These are phyloP conservation scores for Sideroxylon spinosum DNA, from an alignment of 179 eudicot species.

Conservation along the genomic window DNA sequence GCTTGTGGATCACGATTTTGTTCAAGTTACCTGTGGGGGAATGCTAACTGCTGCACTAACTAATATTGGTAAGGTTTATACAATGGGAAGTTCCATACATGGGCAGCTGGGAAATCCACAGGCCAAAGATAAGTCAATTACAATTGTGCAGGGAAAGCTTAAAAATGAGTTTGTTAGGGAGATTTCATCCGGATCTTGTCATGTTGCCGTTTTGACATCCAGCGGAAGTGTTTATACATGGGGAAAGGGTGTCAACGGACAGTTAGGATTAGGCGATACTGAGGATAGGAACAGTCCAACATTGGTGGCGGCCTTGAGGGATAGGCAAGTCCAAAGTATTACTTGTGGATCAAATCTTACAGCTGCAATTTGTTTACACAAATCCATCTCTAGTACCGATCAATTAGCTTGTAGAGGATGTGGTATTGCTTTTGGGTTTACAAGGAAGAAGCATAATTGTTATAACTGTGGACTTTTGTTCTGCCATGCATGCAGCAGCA, in stretches of 20 bases:
- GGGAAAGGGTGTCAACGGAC: conserved; percentile 78
- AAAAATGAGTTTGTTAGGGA: conserved; percentile 52
- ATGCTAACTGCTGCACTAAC: conserved; percentile 67
- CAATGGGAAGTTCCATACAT: conserved; percentile 69
- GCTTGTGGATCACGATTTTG: conserved; percentile 60
- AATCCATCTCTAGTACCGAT: conserved; percentile 58
- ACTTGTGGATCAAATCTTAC: conserved; percentile 67
- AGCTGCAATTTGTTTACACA: conserved; percentile 71
- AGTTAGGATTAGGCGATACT: conserved; percentile 65
- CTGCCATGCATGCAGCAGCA: conserved; percentile 67
- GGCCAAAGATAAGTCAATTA: conserved; percentile 53
- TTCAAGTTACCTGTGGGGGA: conserved; percentile 72
- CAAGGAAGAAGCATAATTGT: conserved; percentile 48
- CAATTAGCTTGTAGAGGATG: conserved; percentile 53
- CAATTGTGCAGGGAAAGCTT: conserved; percentile 59
- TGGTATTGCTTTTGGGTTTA: conserved; percentile 33
- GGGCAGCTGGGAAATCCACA: conserved; percentile 74
- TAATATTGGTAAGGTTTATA: conserved; percentile 56
- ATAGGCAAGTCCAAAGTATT: conserved; percentile 60
- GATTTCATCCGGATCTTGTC: conserved; percentile 72
- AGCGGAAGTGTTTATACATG: conserved; percentile 67
- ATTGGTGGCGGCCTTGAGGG: conserved; percentile 60
- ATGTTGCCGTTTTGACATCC: conserved; percentile 62
- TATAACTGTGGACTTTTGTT: conserved; percentile 75
- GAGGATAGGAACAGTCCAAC: conserved; percentile 61